Evolutionary conservation across 257 asterid genomes (phyloP), one percentile per base, ranked within the genome.

Genomic region (Solanum pinnatisectum): DNA sequence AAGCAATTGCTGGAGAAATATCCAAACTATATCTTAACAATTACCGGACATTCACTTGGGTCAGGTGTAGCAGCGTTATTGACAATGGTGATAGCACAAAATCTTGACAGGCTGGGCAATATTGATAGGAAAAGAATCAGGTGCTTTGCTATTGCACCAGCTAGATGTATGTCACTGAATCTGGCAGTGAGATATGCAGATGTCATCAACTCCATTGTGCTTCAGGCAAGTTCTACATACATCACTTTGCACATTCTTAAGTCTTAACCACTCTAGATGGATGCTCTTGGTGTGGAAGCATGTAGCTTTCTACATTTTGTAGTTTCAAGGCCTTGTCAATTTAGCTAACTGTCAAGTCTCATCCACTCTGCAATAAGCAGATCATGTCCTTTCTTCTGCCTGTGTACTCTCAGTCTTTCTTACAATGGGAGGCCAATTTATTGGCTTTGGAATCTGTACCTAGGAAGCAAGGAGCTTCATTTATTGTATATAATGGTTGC

Each of bases 81-180:
- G 92, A 92, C 98, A 0, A 85, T 96, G 77, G 94, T 96, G 85
- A 93, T 93, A 92, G 94, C 94, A 67, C 90, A 93, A 20, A 93
- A 94, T 91, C 93, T 89, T 25, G 94, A 90, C 72, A 92, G 88
- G 83, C 85, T 96, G 92, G 98, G 98, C 56, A 92, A 93, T 87
- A 88, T 96, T 52, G 95, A 95, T 30, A 92, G 95, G 94, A 95
- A 90, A 87, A 94, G 95, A 90, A 68, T 96, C 63, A 92, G 98
- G 91, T 95, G 98, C 88, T 96, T 85, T 89, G 96, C 98, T 40
- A 93, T 95, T 91, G 98, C 98, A 82, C 98, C 98, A n/a, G 95
- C 98, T 18, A 93, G 98, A 91, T 96, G 98, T 72, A 93, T 94
- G 98, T 95, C 98, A 8, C 94, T 96, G 84, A 96, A 94, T 88